Conservation (phyloP, 495 filamentous ascomycete genomes). For the Amphirosellinia nigrospora region DNA sequence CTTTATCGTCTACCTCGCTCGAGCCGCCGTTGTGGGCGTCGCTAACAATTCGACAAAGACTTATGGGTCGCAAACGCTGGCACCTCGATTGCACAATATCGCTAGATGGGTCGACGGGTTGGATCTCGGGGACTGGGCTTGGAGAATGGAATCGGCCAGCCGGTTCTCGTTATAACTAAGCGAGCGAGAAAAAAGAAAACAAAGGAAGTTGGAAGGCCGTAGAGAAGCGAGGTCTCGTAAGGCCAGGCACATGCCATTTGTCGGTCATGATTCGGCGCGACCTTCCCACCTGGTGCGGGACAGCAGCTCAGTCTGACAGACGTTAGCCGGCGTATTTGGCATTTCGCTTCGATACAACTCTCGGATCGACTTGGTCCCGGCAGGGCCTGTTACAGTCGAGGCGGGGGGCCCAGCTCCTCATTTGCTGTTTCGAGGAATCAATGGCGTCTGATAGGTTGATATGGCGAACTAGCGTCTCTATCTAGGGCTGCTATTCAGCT, state of each 20-base stretch:
- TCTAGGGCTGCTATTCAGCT: neutral
- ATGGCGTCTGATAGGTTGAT: neutral
- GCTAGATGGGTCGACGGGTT: neutral
- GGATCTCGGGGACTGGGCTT: neutral
- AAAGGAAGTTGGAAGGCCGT: neutral
- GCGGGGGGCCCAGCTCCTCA: slow-evolving; percentile 6
- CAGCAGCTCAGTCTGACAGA: neutral
- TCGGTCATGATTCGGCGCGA: slow-evolving; percentile 11
- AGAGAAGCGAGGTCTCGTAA: slow-evolving; percentile 8
- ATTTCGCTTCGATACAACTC: slow-evolving; percentile 8
- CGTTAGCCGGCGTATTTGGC: slow-evolving; percentile 17
- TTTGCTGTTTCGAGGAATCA: slow-evolving; percentile 5
- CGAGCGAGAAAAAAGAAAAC: neutral
- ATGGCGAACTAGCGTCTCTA: slow-evolving; percentile 1
- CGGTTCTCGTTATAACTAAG: slow-evolving; percentile 8
- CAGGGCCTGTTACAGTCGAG: slow-evolving; percentile 3
- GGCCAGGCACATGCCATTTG: slow-evolving; percentile 2
- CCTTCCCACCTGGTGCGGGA: slow-evolving; percentile 15
- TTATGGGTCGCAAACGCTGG: slow-evolving; percentile 3
- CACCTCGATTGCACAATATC: slow-evolving; percentile 3
- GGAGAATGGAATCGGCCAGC: slow-evolving; percentile 17
- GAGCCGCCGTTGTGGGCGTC: neutral
- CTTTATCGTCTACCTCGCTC: neutral
- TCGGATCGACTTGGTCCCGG: slow-evolving; percentile 18
- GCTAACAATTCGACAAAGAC: neutral